phyloP scores from a whole-genome alignment of 1,284 basidiomycete genomes.

The Abortiporus biennis region DNA sequence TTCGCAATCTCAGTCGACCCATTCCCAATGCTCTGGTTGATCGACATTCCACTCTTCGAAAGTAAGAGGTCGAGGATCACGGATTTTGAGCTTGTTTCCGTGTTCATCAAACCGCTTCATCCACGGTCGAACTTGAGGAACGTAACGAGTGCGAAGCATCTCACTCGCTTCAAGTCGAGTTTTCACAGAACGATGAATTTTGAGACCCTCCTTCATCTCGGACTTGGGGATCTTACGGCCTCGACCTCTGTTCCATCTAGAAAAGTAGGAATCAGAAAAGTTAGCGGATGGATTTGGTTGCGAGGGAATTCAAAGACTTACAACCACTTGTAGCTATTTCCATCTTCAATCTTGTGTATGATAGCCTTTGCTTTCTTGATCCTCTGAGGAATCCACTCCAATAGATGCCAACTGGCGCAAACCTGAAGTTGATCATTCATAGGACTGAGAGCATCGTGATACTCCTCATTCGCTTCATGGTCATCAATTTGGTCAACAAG shows the following conservation, averaged over 20 bases:
- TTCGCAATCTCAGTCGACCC: conserved; percentile 5
- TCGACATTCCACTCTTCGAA: conserved; percentile 9
- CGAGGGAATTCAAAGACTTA: conserved; percentile 1
- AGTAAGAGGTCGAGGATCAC: neutral
- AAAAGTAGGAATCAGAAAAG: neutral
- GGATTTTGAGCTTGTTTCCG: conserved; percentile 7
- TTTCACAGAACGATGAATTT: conserved; percentile 11
- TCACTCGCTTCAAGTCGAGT: conserved; percentile 8
- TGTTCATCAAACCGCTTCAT: neutral
- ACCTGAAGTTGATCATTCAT: conserved; percentile 7
- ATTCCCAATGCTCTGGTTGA: conserved; percentile 6
- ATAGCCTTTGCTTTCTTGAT: conserved; percentile 7
- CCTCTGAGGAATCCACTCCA: conserved; percentile 8
- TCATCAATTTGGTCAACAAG: conserved; percentile 6
- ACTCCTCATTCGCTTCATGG: conserved; percentile 4
- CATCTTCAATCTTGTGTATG: conserved; percentile 5
- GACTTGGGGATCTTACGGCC: conserved; percentile 6
- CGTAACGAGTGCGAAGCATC: conserved; percentile 1
- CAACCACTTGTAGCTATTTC: conserved; percentile 6
- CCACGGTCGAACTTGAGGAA: conserved; percentile 9
- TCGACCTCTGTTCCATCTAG: conserved; percentile 10
- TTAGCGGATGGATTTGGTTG: neutral
- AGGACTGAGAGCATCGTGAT: conserved; percentile 5
- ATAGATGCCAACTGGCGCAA: conserved; percentile 5
- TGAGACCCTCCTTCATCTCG: conserved; percentile 10